phyloP scores from a whole-genome alignment of 768 basidiomycete species.

The Coprinopsis marcescibilis region DNA sequence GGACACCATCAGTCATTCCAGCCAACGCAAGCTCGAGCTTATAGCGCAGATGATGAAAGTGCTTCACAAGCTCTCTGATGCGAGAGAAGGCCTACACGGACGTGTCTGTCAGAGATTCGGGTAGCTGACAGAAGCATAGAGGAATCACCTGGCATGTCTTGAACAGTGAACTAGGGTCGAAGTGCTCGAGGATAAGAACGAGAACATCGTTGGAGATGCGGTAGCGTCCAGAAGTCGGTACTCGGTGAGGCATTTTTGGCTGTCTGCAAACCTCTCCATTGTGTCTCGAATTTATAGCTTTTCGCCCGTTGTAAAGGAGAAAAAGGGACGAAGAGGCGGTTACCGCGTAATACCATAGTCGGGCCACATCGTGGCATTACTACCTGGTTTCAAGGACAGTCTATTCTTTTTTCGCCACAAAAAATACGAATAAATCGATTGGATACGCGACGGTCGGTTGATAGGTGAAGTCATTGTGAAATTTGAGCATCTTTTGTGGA shows the following conservation, averaged over 20 bases:
- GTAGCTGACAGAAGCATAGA: constrained; percentile 5
- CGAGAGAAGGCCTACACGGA: constrained; percentile 38
- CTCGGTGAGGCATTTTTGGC: constrained; percentile 42
- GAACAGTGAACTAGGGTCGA: constrained; percentile 44
- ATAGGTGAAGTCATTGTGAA: constrained; percentile 44
- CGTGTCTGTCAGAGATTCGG: constrained; percentile 9
- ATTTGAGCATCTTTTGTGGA: constrained; percentile 44
- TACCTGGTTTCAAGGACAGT: constrained; percentile 6
- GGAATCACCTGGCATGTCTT: constrained; percentile 38
- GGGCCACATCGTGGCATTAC: constrained; percentile 32
- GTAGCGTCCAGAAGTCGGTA: constrained; percentile 38
- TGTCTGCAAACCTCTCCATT: constrained; percentile 25
- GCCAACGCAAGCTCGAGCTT: constrained; percentile 42
- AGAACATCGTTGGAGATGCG: constrained; percentile 49
- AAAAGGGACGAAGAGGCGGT: constrained; percentile 36
- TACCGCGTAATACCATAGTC: constrained; percentile 37
- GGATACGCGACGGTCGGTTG: constrained; percentile 39
- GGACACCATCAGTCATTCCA: constrained; percentile 48
- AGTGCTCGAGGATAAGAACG: constrained; percentile 40
- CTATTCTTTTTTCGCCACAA: constrained; percentile 37
- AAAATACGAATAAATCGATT: constrained; percentile 35
- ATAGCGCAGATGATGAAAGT: constrained; percentile 44
- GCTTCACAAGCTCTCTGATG: constrained; percentile 38
- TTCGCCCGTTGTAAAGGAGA: constrained; percentile 32
- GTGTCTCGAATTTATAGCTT: constrained; percentile 42